Percentiles rank a stretch among this genome's conserved stretches.
Conservation (phyloP, 2,329 filamentous ascomycete species). For the Aphanocladium album region DNA sequence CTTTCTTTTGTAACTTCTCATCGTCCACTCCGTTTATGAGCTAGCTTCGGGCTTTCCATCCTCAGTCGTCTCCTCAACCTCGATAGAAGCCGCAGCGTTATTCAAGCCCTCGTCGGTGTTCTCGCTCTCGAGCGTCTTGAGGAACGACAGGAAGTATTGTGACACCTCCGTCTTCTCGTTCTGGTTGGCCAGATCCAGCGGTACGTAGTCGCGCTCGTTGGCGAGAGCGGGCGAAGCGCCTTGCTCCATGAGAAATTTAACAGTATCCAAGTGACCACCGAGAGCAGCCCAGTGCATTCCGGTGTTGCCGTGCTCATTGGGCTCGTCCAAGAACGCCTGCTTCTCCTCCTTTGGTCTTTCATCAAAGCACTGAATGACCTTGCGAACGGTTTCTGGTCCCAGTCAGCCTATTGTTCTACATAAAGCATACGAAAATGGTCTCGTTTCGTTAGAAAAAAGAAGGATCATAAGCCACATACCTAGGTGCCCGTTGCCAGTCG, state of each 20-base stretch:
- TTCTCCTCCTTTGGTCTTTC: conserved; percentile 35
- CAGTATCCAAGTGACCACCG: conserved; percentile 77
- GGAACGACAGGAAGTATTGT: conserved; percentile 52
- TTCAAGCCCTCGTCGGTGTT: conserved; percentile 42
- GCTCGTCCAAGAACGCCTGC: conserved; percentile 56
- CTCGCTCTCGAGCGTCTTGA: conserved; percentile 42
- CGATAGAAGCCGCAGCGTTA: conserved; percentile 32
- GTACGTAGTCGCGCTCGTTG: conserved; percentile 80
- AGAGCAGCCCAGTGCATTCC: conserved; percentile 90
- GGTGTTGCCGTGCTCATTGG: conserved; percentile 83
- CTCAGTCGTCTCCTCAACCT: conserved; percentile 32
- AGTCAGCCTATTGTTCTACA: conserved; percentile 4
- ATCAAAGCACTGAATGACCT: conserved; percentile 39
- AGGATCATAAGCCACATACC: conserved; percentile 45
- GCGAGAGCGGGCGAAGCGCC: conserved; percentile 73
- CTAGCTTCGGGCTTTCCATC: conserved; percentile 5
- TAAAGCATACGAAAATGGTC: neutral
- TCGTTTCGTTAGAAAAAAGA: fast-evolving
- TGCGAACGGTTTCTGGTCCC: conserved; percentile 38
- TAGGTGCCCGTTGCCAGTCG: conserved; percentile 80
- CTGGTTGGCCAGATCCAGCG: conserved; percentile 68
- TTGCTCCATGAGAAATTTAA: conserved; percentile 69
- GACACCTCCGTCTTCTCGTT: conserved; percentile 63
- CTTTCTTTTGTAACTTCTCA: neutral
- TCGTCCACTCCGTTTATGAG: neutral